phyloP scores from a whole-genome alignment of 176 grass and related monocot genomes.

The Melocanna baccifera region DNA sequence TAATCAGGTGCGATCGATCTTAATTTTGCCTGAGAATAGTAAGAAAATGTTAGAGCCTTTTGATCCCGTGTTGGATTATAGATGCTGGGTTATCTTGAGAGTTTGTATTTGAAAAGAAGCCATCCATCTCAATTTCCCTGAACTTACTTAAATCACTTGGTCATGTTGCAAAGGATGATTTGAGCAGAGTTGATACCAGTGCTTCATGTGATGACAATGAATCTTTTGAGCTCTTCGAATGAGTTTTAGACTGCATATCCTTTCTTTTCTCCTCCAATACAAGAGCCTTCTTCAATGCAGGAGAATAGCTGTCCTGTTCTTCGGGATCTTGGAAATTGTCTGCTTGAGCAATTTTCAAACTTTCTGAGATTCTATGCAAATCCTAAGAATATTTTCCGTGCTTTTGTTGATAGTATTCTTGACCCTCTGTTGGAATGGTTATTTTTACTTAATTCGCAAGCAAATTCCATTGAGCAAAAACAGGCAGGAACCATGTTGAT shows the following conservation, averaged over 20 bases:
- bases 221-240: slow-evolving; percentile 49
- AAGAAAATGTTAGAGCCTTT: slow-evolving; percentile 51
- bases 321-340: slow-evolving; percentile 49
- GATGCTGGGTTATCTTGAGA: slow-evolving; percentile 72
- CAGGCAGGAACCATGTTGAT: slow-evolving; percentile 40
- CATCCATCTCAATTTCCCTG: slow-evolving; percentile 55
- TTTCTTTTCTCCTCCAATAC: slow-evolving; percentile 70
- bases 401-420: slow-evolving; percentile 77
- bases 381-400: slow-evolving; percentile 85
- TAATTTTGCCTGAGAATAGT: slow-evolving; percentile 58
- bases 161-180: slow-evolving; percentile 52
- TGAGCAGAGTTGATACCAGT: slow-evolving; percentile 39
- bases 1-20: slow-evolving; percentile 70
- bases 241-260: slow-evolving; percentile 60
- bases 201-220: slow-evolving; percentile 30
- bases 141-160: slow-evolving; percentile 75
- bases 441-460: slow-evolving; percentile 76
- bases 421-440: slow-evolving; percentile 71
- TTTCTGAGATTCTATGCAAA: slow-evolving; percentile 82
- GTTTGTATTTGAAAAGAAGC: slow-evolving; percentile 64
- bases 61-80: slow-evolving; percentile 71
- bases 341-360: slow-evolving; percentile 71
- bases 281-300: slow-evolving; percentile 79
- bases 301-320: slow-evolving; percentile 40
- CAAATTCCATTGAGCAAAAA: slow-evolving; percentile 37